Base-by-base conservation (phyloP, 345 rosid species). In the Pistacia integerrima region DNA sequence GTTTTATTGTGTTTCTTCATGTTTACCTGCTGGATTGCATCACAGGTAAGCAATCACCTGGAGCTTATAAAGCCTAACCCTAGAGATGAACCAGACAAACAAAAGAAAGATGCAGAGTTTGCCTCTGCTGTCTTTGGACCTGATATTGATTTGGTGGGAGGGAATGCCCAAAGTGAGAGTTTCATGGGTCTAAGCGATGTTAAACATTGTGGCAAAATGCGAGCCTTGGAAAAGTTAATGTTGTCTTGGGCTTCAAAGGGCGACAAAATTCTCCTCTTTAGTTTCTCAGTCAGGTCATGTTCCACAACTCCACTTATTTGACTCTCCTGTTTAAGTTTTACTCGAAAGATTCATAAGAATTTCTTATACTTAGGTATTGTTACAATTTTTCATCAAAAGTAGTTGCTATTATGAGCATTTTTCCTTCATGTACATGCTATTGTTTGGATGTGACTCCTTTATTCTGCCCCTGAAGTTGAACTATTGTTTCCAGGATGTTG, bases 31-130 rank as follows among this genome's bases (percentile, higher is more conserved):
- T 76, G 36, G 75, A 71, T 56, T 61, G 30, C 28, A 69, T 76
- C 58, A 72, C 89, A 95, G 97, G 84, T 95, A 78, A 93, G 99
- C 86, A 95, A 92, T 86, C 99, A 95, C 83, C 82, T 93, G 75
- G 99, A 95, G 90, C 93, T 95, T 74, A 86, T 95, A 64, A 95
- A 95, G 91, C 97, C 98, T n/a, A 93, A 92, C 73, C 90, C 94
- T 30, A 84, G 83, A 85, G 99, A 95, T 83, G 98, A 93, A 72
- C 83, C 84, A 48, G 93, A 90, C 36, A 95, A 95, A 81, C 99
- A 93, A 73, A 88, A 84, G 80, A 95, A 92, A 81, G 99, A 93
- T 75, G 91, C 94, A 59, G 97, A 95, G 80, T 92, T 95, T 84
- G 93, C 89, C 28, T 81, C 92, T 51, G 85, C 94, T 48, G 94